Evolutionary conservation across 2,329 filamentous ascomycete genomes (phyloP).

Genomic region (Xylaria sp.): DNA sequence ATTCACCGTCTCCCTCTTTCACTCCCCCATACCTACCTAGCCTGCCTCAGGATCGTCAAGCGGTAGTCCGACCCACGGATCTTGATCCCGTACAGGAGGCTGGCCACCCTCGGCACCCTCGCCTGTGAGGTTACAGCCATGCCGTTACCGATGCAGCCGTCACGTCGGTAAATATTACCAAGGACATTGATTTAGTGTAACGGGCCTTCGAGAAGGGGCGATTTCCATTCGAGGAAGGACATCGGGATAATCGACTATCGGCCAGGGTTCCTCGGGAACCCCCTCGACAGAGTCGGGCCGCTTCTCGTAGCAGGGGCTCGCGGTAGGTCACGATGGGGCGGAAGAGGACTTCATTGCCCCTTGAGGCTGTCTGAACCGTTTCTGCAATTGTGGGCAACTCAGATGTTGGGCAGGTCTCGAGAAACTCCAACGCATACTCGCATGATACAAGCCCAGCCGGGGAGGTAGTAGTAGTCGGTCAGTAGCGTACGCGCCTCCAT

Average conservation of each 20-base stretch:
- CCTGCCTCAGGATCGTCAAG: not conserved
- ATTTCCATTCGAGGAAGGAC: conserved; percentile 8
- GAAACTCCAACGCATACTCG: not conserved
- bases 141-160: conserved; percentile 13
- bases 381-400: not conserved
- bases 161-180: conserved; percentile 20
- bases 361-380: not conserved
- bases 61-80: conserved; percentile 7
- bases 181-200: conserved; percentile 13
- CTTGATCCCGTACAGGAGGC: conserved; percentile 2
- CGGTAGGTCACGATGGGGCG: not conserved
- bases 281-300: not conserved
- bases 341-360: not conserved
- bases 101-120: conserved; percentile 6
- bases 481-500: not conserved
- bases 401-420: not conserved
- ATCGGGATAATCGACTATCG: not conserved
- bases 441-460: not conserved
- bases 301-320: not conserved
- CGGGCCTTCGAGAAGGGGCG: conserved; percentile 7
- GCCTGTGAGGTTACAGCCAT: conserved; percentile 15
- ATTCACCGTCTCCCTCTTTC: not conserved
- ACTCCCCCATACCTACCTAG: not conserved
- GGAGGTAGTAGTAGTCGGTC: too few relatives aligned
- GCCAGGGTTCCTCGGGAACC: not conserved